Conservation (phyloP, 176 grass and related monocot species). For the Echinochloa phyllopogon region DNA sequence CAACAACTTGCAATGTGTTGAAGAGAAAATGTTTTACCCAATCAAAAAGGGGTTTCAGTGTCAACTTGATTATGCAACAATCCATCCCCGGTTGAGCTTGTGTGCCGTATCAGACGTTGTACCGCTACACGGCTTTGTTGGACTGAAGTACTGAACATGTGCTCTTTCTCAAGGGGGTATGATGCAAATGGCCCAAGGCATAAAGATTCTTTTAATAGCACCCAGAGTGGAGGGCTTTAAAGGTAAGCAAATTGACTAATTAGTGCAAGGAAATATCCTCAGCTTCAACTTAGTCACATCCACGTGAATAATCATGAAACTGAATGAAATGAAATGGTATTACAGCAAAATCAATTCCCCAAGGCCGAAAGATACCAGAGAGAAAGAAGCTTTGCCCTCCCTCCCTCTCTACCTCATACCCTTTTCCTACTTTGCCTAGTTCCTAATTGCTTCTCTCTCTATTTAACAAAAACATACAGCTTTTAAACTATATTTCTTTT, state of each 20-base stretch:
- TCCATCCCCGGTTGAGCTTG: neutral
- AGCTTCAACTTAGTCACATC: slow-evolving; percentile 38
- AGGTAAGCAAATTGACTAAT: slow-evolving; percentile 54
- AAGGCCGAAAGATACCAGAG: slow-evolving; percentile 40
- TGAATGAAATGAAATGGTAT: slow-evolving; percentile 13
- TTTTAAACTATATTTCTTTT: slow-evolving; percentile 51
- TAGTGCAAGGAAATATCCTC: slow-evolving; percentile 27
- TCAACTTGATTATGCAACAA: slow-evolving; percentile 8
- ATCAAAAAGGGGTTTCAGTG: slow-evolving; percentile 1
- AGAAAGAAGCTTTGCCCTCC: slow-evolving; percentile 39
- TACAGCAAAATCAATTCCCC: slow-evolving; percentile 5
- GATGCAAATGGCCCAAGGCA: slow-evolving; percentile 39
- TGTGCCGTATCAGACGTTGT: slow-evolving; percentile 16
- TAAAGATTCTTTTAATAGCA: slow-evolving; percentile 39
- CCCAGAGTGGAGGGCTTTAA: slow-evolving; percentile 47
- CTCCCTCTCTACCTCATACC: slow-evolving; percentile 25
- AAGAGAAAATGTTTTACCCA: neutral
- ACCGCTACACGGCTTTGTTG: slow-evolving; percentile 21
- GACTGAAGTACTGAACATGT: slow-evolving; percentile 33
- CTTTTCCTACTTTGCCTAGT: slow-evolving; percentile 48
- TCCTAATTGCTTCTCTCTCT: slow-evolving; percentile 38
- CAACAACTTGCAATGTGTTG: neutral
- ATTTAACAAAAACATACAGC: slow-evolving; percentile 47
- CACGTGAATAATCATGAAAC: slow-evolving; percentile 28
- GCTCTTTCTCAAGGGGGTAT: slow-evolving; percentile 43